phyloP scores from a whole-genome alignment of 345 rosid genomes.

The Ricinus communis region DNA sequence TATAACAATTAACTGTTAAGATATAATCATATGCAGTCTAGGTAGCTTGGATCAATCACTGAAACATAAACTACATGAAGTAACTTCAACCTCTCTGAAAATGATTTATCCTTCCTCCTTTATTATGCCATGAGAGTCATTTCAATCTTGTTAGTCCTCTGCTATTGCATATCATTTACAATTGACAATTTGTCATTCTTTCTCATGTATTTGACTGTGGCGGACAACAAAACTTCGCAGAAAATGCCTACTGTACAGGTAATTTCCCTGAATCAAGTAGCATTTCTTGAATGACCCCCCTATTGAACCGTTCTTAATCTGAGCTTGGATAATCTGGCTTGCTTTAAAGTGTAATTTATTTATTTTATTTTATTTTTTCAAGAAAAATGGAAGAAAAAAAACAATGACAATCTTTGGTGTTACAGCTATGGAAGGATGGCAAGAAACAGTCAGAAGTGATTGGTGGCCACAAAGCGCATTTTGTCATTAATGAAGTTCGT shows the following conservation, averaged over 20 bases:
- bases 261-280: no score
- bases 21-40: not conserved
- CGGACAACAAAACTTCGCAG: constrained; percentile 37
- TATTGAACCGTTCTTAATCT: not conserved
- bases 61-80: no score
- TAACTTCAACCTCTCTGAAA: no score
- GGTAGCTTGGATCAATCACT: no score
- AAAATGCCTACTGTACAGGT: constrained; percentile 98
- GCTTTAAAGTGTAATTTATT: not conserved
- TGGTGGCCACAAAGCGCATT: constrained; percentile 82
- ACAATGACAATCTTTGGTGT: not conserved
- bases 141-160: not conserved
- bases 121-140: not conserved
- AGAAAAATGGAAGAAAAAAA: not conserved
- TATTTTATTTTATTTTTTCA: no score
- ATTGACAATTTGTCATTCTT: constrained; percentile 19
- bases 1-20: not conserved
- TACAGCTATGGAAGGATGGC: constrained; percentile 78
- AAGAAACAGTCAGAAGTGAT: constrained; percentile 78
- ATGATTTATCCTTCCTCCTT: not conserved
- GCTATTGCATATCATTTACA: constrained; percentile 1
- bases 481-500: constrained; percentile 65
- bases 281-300: not conserved
- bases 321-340: not conserved
- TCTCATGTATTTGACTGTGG: constrained; percentile 29